Evolutionary conservation across 2,329 filamentous ascomycete genomes (phyloP), one percentile per base, ranked within the genome.

Genomic region (Lachnellula cervina): DNA sequence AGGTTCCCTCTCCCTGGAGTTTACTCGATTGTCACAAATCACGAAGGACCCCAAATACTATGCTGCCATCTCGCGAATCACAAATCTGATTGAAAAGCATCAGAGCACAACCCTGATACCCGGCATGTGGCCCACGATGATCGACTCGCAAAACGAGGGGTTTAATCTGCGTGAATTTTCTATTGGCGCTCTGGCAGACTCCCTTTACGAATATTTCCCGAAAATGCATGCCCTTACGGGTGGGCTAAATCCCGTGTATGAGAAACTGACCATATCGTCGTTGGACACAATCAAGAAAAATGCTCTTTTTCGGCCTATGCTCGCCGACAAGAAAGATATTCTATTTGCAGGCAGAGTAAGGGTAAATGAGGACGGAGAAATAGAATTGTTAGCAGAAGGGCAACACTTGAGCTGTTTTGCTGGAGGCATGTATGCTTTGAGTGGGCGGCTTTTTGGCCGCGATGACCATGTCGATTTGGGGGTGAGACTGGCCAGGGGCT

Each of bases 401-500:
- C 80, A 88, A 61, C 87, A 90, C 68, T 75, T 90, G 1, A 79
- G 80, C 3, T 90, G 87, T 69, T 90, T 87, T 65, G 74, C 80
- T 5, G 87, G 87, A 6, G 87, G 85, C 14, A 83, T 87, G 74
- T 82, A 87, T 50, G 86, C 77, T 1, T 77, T 90, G 40, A 83
- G 80, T 1, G 84, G 84, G 1, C 80, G 78, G 58, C 72, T 89
- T 34, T 80, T 87, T 57, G 64, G 74, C 47, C 74, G 72, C 1
- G 71, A 73, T 0, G 74, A 78, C 3, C 79, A 86, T 51, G 65
- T 86, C 7, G 73, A 78, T 5, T 74, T 79, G 23, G 83, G 80
- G 6, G 72, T 73, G 40, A 79, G 79, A 62, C 72, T 87, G 3
- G 80, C 81, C 1, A 75, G 83, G 45, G 83, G 83, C 3, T 87